Percentiles rank a stretch among this genome's conserved stretches.
Evolutionary conservation across 768 basidiomycete genomes (phyloP).

Genomic region (Porphyrellus cyaneotinctus): DNA sequence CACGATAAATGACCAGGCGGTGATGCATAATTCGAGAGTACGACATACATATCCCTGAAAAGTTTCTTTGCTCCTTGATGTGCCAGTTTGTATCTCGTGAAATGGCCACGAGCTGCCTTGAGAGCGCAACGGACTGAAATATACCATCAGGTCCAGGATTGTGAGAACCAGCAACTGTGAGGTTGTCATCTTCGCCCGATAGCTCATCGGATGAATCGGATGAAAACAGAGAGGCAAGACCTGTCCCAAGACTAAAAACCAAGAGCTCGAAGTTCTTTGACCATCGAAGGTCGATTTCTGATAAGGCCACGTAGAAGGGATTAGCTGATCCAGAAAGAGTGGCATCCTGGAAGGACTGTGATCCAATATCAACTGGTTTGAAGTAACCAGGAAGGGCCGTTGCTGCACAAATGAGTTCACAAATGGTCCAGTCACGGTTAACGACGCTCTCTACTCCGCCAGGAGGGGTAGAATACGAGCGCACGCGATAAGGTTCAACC

Average conservation of each 20-base stretch:
- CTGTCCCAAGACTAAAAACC: not conserved
- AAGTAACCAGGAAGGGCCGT: not conserved
- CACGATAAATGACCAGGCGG: too few species aligned
- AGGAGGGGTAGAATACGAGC: not conserved
- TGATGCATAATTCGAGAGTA: too few species aligned
- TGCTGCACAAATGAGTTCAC: not conserved
- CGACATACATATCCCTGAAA: not conserved
- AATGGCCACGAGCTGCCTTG: not conserved
- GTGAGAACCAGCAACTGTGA: too few species aligned
- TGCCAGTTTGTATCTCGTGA: not conserved
- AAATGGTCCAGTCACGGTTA: not conserved
- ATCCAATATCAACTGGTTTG: not conserved
- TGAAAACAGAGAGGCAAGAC: not conserved
- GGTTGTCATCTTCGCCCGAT: too few species aligned
- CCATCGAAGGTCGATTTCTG: not conserved
- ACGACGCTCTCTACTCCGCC: not conserved
- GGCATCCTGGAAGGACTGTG: not conserved
- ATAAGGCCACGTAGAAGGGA: not conserved
- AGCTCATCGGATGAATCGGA: not conserved
- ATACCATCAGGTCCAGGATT: not conserved
- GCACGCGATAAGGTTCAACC: not conserved
- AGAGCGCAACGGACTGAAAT: not conserved
- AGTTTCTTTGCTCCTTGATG: not conserved
- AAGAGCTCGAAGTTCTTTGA: not conserved
- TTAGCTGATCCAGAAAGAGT: not conserved